Base-by-base conservation (phyloP, 169 alveolate species). In the Plasmodium gonderi region DNA sequence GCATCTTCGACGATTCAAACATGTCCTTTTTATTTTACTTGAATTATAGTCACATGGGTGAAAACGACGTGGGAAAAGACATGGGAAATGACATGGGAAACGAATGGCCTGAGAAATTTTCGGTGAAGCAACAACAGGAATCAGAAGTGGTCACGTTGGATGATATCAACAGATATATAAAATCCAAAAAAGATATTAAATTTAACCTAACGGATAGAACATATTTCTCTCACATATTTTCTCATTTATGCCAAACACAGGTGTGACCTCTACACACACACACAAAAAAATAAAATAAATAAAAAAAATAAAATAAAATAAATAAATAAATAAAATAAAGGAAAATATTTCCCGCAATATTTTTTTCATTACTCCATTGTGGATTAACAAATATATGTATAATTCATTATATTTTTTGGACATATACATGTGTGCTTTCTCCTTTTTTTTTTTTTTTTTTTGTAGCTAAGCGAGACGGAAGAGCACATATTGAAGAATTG, bases 171-270 rank as follows among this genome's bases (percentile, higher is more conserved):
- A 51, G 20, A 11, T 81, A 68, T 8, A 20, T 81, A 5, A 81
- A 68, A 20, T 23, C 72, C 40, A 81, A 81, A 38, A 26, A 45
- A 29, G 40, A 68, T n/a, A 40, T 81, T 9, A 67, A 81, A 14
- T 81, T 81, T 38, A 81, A 81, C 36, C 54, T 81, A 31, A 81
- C 38, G 26, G 91, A 81, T 67, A 38, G 40, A 2, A 81, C 91
- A 26, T 81, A 81, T 68, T 81, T 42, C 75, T 44, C 91, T 51
- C 91, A 81, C 51, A 45, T 81, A 40, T 81, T 68, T 81, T 67
- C 38, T 33, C 76, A 81, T 33, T 51, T 81, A 54, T 67, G 75
- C 40, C 75, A 78, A 6, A 14, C 33, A 68, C 17, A 49, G 2
- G 44, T 23, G 20, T 2, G 5, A 1, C 6, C 20, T 26, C 47